phyloP scores from a whole-genome alignment of 805 yeast species.

The Novakomyces olei region DNA sequence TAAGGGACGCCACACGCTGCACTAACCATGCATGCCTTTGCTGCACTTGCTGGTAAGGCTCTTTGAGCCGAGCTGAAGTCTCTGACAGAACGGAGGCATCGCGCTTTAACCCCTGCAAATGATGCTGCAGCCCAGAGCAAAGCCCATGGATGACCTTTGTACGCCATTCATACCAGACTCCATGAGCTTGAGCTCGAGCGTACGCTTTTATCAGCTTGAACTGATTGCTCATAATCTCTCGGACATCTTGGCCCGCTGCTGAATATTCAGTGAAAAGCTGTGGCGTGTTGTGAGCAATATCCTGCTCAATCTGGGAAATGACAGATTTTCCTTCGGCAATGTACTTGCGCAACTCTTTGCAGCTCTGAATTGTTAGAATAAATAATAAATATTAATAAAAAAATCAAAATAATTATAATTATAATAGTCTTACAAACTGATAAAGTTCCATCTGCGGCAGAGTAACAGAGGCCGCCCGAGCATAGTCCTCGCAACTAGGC shows the following conservation, averaged over 20 bases:
- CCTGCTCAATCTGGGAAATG: constrained; percentile 27
- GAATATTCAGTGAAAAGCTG: constrained; percentile 28
- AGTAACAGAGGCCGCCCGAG: constrained; percentile 18
- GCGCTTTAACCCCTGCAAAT: no score
- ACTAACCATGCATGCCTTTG: no score
- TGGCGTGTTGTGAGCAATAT: constrained; percentile 26
- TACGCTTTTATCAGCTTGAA: constrained; percentile 28
- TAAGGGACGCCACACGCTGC: no score
- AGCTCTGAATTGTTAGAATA: constrained; percentile 16
- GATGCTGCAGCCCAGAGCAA: no score
- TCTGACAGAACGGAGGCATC: no score
- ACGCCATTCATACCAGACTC: constrained; percentile 48
- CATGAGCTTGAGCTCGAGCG: constrained; percentile 30
- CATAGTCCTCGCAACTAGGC: constrained; percentile 17
- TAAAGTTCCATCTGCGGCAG: constrained; percentile 27
- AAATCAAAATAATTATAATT: no score
- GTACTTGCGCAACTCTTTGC: constrained; percentile 30
- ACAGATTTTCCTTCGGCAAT: constrained; percentile 27
- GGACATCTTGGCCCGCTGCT: constrained; percentile 19
- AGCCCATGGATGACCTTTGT: no score
- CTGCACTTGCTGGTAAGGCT: no score
- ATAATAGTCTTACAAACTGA: constrained; percentile 18
- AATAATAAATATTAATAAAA: no score
- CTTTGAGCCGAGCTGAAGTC: no score
- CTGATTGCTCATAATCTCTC: constrained; percentile 24